Base-by-base conservation (phyloP, 306 rosid genomes). In the Vigna reflexopilosa region DNA sequence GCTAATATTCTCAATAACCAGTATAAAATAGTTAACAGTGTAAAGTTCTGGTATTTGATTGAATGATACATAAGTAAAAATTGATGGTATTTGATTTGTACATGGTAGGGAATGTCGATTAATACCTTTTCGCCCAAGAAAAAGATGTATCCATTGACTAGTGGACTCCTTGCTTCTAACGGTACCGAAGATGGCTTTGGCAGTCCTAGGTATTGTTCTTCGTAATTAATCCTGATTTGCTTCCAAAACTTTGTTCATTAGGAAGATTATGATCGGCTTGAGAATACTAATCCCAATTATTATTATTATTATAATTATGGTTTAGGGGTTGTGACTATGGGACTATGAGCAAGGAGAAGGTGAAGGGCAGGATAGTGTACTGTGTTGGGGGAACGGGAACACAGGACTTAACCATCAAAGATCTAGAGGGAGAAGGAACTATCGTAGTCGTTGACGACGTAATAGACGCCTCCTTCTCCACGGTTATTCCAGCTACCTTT, bases 281-380 rank as follows among this genome's bases (percentile, higher is more conserved):
- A 83, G 67, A 19, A 76, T 30, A 34, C 0, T 62, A 45, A 72
- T 77, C 57, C 38, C 6, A 9, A 36, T 48, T 30, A 24, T 24
- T 24, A 24, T 24, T 24, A 24, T 24, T 24, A 50, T 9, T 16
- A 49, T 49, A 40, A 47, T 56, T 50, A 61, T 77, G 77, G 62
- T 19, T 66, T 82, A 90, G 98, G 82, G 84, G 87, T 55, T 94
- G 97, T 83, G 95, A 94, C 38, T 57, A 54, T 44, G 88, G 87
- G 76, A 87, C 90, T 11, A 67, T 94, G 15, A 67, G 50, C 77
- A 9, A 76, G 83, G 64, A 84, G 67, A 85, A 81, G 69, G 97
- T 94, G 86, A 75, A 51, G 83, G 97, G 97, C 2, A 94, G 34
- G 73, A 88, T 92, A 56, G 92, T 92, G 84, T 88, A 81, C 70